Percentiles rank a stretch among this genome's conserved stretches.
Conservation (phyloP, 441 rosid species). For the Corymbia calophylla region DNA sequence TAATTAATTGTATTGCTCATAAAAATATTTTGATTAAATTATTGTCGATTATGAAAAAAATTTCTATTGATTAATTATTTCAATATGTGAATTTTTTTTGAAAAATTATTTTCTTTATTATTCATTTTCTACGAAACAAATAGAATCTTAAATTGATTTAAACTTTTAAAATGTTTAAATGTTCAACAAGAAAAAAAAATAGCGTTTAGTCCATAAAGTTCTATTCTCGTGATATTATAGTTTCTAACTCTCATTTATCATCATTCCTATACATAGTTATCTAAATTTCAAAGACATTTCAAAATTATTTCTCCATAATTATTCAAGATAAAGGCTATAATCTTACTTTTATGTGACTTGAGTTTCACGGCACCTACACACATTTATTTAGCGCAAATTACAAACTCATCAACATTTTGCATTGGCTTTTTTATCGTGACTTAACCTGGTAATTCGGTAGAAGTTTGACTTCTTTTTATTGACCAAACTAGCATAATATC, state of each 20-base stretch:
- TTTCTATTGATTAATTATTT: no score
- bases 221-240: no score
- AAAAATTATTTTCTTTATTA: neutral
- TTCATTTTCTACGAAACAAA: no score
- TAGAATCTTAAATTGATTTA: no score
- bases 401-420: neutral
- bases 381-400: neutral
- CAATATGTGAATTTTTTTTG: no score
- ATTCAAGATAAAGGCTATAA: neutral
- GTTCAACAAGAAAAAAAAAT: no score
- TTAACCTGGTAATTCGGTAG: neutral
- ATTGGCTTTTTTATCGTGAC: neutral
- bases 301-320: neutral
- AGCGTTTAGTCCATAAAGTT: no score
- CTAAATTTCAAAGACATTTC: neutral
- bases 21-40: no score
- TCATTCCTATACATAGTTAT: neutral
- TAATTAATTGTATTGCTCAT: rapidly evolving
- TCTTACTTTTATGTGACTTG: neutral
- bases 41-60: rapidly evolving
- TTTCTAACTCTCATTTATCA: neutral
- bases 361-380: neutral
- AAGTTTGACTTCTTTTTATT: neutral
- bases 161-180: no score
- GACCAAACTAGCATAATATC: neutral